Conservation (phyloP, 768 basidiomycete species). For the Boletus barrowsii region DNA sequence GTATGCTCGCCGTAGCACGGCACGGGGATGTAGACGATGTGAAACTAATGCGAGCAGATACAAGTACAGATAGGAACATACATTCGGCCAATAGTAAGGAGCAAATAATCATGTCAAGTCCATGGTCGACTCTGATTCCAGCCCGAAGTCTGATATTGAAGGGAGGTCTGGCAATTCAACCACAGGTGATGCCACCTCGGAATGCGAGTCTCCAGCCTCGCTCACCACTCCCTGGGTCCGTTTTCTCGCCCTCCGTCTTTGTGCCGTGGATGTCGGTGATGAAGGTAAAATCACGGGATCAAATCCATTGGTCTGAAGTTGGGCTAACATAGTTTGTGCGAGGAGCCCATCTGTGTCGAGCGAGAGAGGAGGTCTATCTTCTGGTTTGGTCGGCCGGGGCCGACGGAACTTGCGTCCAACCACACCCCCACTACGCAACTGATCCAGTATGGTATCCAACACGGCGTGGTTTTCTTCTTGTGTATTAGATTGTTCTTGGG, state of each 20-base stretch:
- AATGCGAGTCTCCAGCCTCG: slow-evolving; percentile 31
- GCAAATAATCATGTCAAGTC: slow-evolving; percentile 28
- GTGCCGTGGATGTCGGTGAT: slow-evolving; percentile 42
- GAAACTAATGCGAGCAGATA: slow-evolving; percentile 31
- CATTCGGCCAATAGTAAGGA: slow-evolving; percentile 17
- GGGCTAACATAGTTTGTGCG: slow-evolving; percentile 75
- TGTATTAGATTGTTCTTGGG: slow-evolving; percentile 37
- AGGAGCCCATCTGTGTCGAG: slow-evolving; percentile 32
- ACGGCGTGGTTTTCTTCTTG: slow-evolving; percentile 57
- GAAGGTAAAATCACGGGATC: slow-evolving; percentile 39
- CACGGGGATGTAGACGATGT: slow-evolving; percentile 14
- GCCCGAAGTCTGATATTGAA: slow-evolving; percentile 26
- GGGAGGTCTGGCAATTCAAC: slow-evolving; percentile 25
- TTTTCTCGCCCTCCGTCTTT: slow-evolving; percentile 28
- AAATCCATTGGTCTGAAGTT: slow-evolving; percentile 70
- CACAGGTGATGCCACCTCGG: slow-evolving; percentile 24
- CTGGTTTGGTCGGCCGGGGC: slow-evolving; percentile 38
- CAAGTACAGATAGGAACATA: slow-evolving; percentile 31
- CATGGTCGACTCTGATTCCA: slow-evolving; percentile 24
- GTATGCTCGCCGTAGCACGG: slow-evolving; percentile 10
- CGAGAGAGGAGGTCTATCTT: slow-evolving; percentile 26
- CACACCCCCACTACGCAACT: slow-evolving; percentile 67
- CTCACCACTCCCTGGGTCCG: slow-evolving; percentile 37
- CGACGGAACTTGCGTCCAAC: slow-evolving; percentile 56
- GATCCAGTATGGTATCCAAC: slow-evolving; percentile 69